Evolutionary conservation across 306 rosid genomes (phyloP), one percentile per base, ranked within the genome.

Genomic region (Psophocarpus tetragonolobus): DNA sequence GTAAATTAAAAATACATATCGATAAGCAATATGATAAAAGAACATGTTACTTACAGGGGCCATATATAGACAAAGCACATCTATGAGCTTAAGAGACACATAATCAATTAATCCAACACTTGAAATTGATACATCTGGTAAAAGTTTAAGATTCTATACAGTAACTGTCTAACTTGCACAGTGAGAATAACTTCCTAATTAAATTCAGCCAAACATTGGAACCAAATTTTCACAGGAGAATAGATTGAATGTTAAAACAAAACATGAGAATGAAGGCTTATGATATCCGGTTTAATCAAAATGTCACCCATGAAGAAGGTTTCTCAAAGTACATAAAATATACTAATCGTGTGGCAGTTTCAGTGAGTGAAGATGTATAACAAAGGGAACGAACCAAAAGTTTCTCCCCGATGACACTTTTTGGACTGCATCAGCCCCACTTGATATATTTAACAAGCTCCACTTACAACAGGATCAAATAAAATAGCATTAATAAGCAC

Each of bases 401-500:
- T 32, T 32, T 45, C 53, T 57, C 50, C 76, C 23, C 10, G 2
- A 32, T 8, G 15, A 68, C 32, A 45, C 24, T 14, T 12, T 50
- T 17, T 65, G 35, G 69, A 42, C 75, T 32, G 45, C 68, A 53
- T 42, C 84, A 63, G 54, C 66, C 41, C 50, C 68, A 39, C 18
- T 41, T 53, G 47, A 11, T 13, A 64, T 21, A 58, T 71, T 63
- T 17, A 42, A 76, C 44, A 53, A 44, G 23, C 4, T 45, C 47
- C 62, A 78, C 62, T 27, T 0, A 8, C 79, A 77, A 53, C 21
- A 41, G 3, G 26, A n/a, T 62, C 39, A 13, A 48, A 73, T 67
- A 85, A 67, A 78, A 45, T 66, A 83, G 23, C 68, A 33, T 44
- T 15, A 54, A 73, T 35, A 10, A 36, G 58, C 80, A 78, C 51